phyloP scores from a whole-genome alignment of 78 protist species.

The Guillardia theta region DNA sequence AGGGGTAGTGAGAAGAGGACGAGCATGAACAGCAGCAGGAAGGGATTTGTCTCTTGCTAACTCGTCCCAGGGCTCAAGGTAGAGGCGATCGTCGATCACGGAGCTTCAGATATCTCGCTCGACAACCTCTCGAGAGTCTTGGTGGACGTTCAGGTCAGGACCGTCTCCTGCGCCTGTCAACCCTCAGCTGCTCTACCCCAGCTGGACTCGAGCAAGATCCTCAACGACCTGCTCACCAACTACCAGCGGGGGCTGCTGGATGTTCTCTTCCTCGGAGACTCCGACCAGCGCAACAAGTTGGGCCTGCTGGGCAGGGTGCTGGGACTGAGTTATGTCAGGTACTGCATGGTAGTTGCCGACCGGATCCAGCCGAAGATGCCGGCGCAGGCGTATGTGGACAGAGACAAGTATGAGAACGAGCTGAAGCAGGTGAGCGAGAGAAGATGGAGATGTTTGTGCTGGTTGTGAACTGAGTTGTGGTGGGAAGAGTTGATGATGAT shows the following conservation, averaged over 20 bases:
- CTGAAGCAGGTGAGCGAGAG: neutral
- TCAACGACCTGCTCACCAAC: neutral
- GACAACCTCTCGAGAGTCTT: neutral
- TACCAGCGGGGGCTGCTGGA: conserved; percentile 9
- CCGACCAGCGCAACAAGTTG: neutral
- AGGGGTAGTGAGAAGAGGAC: no score
- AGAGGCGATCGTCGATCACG: neutral
- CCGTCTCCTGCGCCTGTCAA: no score
- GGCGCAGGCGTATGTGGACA: neutral
- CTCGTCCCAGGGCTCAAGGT: neutral
- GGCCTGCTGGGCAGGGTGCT: no score
- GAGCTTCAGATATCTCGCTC: neutral
- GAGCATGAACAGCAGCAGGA: no score
- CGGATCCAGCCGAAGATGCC: neutral
- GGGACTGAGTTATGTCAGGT: neutral
- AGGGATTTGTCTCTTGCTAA: no score
- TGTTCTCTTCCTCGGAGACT: neutral
- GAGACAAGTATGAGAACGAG: neutral
- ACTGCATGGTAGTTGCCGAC: neutral
- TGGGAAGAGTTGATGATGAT: neutral
- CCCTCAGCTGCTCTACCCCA: no score
- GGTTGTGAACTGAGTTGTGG: neutral
- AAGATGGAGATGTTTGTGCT: neutral
- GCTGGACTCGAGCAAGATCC: neutral
- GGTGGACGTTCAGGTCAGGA: neutral